Base-by-base conservation (phyloP, 176 grass and related monocot genomes). In the Dactylis glomerata region DNA sequence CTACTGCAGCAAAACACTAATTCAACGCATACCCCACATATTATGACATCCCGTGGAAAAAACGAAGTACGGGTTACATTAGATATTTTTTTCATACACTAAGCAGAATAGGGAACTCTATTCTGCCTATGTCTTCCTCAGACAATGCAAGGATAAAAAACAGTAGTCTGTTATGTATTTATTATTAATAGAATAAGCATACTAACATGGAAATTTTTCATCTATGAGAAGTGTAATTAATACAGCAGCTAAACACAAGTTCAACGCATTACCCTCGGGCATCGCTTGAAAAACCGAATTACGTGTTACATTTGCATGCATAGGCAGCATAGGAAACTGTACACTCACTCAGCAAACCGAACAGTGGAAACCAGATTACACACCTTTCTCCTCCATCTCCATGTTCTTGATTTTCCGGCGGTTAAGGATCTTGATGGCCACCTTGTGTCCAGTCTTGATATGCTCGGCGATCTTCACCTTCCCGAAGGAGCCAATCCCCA, bases 371-470 rank as follows among this genome's bases (percentile, higher is more conserved):
- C 8, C 0, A 80, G 56, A 23, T 67, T 20, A 67, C 75, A 14
- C 56, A 91, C 89, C 89, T 91, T 91, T 91, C 51, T 91, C 89
- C 55, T 91, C 89, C 89, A 91, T 91, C 3, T 91, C 89, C 89
- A 91, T 85, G 81, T 51, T 58, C 84, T 67, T 87, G 23, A 91
- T 91, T 81, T 91, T 91, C 12, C 85, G 81, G 33, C 85, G 85
- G 50, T 91, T 91, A 12, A 87, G 85, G 51, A 91, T 91, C 81
- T 91, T 91, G 30, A 91, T 80, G 27, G 89, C 89, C 52, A 91
- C 89, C 77, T 87, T 87, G 24, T 91, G 89, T 12, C 89, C 85
- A 30, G 85, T 91, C 32, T 74, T 70, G 40, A 87, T 87, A 68
- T 91, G 89, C 77, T 91, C 89, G 0, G 89, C 89, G 19, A 91